phyloP scores from a whole-genome alignment of 305 asterid species.

The Ilex paraguariensis region DNA sequence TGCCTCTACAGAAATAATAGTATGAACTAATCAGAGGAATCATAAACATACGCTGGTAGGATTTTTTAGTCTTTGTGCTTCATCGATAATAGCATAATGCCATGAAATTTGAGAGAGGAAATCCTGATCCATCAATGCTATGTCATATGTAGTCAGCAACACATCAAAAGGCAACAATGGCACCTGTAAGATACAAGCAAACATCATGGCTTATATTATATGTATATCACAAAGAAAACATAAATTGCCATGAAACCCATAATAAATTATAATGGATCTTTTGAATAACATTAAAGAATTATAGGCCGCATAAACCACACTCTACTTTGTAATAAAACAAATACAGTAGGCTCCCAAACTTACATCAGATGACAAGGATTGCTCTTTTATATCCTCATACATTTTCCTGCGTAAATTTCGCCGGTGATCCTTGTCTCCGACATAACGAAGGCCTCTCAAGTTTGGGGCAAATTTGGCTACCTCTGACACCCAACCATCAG shows the following conservation, averaged over 20 bases:
- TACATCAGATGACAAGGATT: slow-evolving; percentile 33
- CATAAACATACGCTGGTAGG: slow-evolving; percentile 70
- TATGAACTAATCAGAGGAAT: background rate
- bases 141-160: slow-evolving; percentile 84
- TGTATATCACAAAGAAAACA: slow-evolving; percentile 6
- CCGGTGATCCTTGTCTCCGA: slow-evolving; percentile 83
- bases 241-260: slow-evolving; percentile 4
- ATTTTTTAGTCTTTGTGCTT: slow-evolving; percentile 93
- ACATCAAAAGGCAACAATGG: slow-evolving; percentile 69
- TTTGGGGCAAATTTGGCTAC: slow-evolving; percentile 68
- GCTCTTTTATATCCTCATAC: slow-evolving; percentile 41
- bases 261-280: background rate
- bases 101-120: slow-evolving; percentile 85
- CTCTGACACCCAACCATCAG: slow-evolving; percentile 87
- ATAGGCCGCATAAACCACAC: no score
- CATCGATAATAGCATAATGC: slow-evolving; percentile 85
- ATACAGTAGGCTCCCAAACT: slow-evolving; percentile 17
- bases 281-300: no score
- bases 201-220: background rate
- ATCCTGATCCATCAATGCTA: slow-evolving; percentile 79
- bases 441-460: slow-evolving; percentile 64
- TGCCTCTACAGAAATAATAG: background rate
- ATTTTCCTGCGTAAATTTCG: slow-evolving; percentile 54
- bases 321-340: background rate
- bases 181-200: slow-evolving; percentile 38